phyloP scores from a whole-genome alignment of 345 rosid genomes.

The Theobroma cacao region DNA sequence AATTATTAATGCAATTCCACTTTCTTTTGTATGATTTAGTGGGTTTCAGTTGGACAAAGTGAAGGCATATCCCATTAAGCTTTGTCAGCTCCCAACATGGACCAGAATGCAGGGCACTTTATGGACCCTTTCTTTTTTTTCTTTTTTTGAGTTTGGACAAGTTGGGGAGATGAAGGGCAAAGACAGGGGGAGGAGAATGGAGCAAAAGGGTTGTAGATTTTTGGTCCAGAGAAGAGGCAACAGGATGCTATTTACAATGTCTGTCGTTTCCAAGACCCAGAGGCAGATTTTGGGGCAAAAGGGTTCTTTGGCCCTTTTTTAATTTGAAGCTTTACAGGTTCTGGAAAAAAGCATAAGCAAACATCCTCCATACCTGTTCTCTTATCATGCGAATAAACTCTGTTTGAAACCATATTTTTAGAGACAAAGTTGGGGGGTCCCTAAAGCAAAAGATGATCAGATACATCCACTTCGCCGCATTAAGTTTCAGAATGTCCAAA shows the following conservation, averaged over 20 bases:
- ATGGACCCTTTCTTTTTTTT: neutral
- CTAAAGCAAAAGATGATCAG: neutral
- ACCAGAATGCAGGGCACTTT: neutral
- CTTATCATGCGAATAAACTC: neutral
- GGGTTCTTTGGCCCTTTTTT: neutral
- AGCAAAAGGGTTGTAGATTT: neutral
- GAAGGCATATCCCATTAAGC: slow-evolving; percentile 4
- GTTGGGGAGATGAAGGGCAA: neutral
- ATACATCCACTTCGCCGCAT: neutral
- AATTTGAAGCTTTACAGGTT: neutral
- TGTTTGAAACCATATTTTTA: neutral
- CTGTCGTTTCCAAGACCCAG: neutral
- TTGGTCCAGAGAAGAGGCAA: slow-evolving; percentile 5
- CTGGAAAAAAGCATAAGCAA: neutral
- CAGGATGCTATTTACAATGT: neutral
- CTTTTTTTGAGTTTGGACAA: neutral
- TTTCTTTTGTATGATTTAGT: neutral
- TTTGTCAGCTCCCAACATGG: neutral
- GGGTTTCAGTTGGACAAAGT: slow-evolving; percentile 9
- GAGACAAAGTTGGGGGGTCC: neutral
- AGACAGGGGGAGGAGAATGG: neutral
- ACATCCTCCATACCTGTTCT: neutral
- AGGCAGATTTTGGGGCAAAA: neutral
- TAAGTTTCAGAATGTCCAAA: neutral
- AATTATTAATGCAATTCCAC: neutral